These are phyloP conservation scores for Baorangia bicolor DNA, from an alignment of 768 basidiomycete species.

Conservation along the genomic window DNA sequence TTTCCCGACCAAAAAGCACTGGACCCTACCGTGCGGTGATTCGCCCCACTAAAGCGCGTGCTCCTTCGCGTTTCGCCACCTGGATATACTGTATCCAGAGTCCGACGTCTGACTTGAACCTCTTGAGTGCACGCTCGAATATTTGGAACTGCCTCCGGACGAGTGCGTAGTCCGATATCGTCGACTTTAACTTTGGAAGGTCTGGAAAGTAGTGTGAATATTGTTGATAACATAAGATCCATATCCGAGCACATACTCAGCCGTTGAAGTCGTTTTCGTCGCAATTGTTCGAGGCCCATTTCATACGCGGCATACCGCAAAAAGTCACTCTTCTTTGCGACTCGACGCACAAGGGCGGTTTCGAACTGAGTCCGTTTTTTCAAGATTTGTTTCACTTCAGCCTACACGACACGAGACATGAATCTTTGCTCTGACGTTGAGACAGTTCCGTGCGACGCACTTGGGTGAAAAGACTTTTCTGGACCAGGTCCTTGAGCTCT, in stretches of 20 bases:
- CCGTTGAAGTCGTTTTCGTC: conserved; percentile 71
- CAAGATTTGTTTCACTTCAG: conserved; percentile 82
- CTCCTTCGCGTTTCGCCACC: conserved; percentile 77
- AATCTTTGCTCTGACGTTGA: not conserved
- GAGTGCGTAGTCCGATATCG: conserved; percentile 82
- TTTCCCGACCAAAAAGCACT: not conserved
- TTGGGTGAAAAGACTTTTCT: conserved; percentile 81
- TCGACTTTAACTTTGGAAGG: conserved; percentile 40
- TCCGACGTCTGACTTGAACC: conserved; percentile 84
- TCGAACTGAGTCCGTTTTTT: conserved; percentile 83
- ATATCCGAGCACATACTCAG: conserved; percentile 49
- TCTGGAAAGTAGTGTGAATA: conserved; percentile 21
- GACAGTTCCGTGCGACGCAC: conserved; percentile 39
- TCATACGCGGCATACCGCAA: conserved; percentile 91
- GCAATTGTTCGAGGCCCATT: conserved; percentile 80
- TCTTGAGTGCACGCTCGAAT: conserved; percentile 84
- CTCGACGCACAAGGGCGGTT: conserved; percentile 75
- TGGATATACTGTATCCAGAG: conserved; percentile 91
- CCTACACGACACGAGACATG: conserved; percentile 36
- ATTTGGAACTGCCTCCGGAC: conserved; percentile 85
- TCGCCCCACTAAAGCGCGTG: conserved; percentile 74
- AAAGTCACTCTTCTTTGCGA: conserved; percentile 85
- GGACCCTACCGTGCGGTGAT: conserved; percentile 72
- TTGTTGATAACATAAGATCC: not conserved
- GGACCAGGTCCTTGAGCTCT: conserved; percentile 89